Percentiles rank a stretch among this genome's conserved stretches.
Conservation (phyloP, 2,329 filamentous ascomycete species). For the Dothideomycetes sp. region DNA sequence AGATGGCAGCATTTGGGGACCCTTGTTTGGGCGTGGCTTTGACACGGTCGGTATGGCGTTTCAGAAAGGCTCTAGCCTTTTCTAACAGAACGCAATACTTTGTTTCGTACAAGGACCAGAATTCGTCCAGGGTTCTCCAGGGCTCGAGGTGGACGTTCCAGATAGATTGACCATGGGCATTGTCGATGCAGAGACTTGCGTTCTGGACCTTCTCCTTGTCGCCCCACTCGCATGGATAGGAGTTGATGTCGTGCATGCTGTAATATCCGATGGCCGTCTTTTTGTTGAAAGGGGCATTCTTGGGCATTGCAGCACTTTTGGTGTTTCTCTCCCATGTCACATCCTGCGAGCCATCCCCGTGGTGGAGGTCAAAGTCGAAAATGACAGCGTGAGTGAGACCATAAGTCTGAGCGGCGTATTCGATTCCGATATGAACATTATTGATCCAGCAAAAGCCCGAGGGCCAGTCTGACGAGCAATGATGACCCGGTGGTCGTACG, state of each 20-base stretch:
- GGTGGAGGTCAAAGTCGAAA: constrained; percentile 83
- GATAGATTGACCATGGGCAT: constrained; percentile 83
- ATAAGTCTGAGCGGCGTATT: constrained; percentile 74
- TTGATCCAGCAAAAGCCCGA: constrained; percentile 99
- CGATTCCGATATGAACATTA: constrained; percentile 94
- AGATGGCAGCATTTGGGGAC: constrained; percentile 72
- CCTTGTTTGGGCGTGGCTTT: constrained; percentile 45
- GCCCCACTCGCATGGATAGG: constrained; percentile 90
- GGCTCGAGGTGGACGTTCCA: constrained; percentile 93
- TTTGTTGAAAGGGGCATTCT: constrained; percentile 65
- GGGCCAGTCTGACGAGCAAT: constrained; percentile 80
- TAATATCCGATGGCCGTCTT: constrained; percentile 90
- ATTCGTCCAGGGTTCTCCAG: constrained; percentile 74
- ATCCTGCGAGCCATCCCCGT: constrained; percentile 89
- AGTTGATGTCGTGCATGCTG: constrained; percentile 96
- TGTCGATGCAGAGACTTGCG: constrained; percentile 87
- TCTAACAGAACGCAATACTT: constrained; percentile 68
- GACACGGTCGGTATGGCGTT: constrained; percentile 57
- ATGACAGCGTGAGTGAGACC: constrained; percentile 89
- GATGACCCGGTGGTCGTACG: constrained; percentile 86
- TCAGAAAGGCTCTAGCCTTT: constrained; percentile 71
- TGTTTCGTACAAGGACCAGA: constrained; percentile 77
- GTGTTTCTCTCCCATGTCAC: constrained; percentile 88
- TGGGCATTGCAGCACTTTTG: constrained; percentile 50
- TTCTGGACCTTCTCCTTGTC: constrained; percentile 88